Evolutionary conservation across 2,329 filamentous ascomycete species (phyloP).

Genomic region (Penicillium sp.): DNA sequence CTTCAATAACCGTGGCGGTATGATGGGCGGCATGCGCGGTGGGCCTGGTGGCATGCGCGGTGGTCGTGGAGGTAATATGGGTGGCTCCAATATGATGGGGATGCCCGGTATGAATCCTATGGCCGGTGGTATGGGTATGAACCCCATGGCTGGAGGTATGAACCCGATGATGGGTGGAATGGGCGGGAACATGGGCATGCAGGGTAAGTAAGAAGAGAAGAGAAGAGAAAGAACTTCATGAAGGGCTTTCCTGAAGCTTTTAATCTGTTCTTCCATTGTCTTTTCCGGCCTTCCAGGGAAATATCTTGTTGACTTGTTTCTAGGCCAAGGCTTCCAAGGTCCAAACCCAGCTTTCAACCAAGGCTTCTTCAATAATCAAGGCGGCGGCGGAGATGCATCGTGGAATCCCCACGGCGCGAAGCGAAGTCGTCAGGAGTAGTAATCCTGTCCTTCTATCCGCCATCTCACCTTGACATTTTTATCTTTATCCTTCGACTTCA

Average conservation of each 20-base stretch:
- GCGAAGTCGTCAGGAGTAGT: conserved; percentile 69
- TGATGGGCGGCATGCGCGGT: conserved; percentile 55
- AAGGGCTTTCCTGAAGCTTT: conserved; percentile 2
- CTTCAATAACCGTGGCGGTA: conserved; percentile 55
- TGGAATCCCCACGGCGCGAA: conserved; percentile 83
- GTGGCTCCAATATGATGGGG: conserved; percentile 53
- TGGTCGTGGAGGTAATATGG: conserved; percentile 61
- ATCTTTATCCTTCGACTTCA: not conserved
- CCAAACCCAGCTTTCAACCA: conserved; percentile 53
- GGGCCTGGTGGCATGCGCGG: conserved; percentile 57
- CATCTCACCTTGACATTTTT: not conserved
- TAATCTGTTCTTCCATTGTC: conserved; percentile 9
- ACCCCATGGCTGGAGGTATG: conserved; percentile 56
- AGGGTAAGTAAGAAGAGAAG: conserved; percentile 45
- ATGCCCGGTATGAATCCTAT: conserved; percentile 55
- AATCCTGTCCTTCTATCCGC: not conserved
- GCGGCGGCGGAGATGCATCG: conserved; percentile 55
- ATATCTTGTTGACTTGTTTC: not conserved
- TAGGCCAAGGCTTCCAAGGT: conserved; percentile 59
- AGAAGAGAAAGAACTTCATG: not conserved
- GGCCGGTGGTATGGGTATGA: conserved; percentile 53
- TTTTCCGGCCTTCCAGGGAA: not conserved
- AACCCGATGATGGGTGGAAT: conserved; percentile 57
- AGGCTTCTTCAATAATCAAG: conserved; percentile 53
- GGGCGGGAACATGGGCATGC: conserved; percentile 49